Evolutionary conservation across 208 protist species (phyloP), one percentile per base, ranked within the genome.

Genomic region (Angomonas ambiguus): DNA sequence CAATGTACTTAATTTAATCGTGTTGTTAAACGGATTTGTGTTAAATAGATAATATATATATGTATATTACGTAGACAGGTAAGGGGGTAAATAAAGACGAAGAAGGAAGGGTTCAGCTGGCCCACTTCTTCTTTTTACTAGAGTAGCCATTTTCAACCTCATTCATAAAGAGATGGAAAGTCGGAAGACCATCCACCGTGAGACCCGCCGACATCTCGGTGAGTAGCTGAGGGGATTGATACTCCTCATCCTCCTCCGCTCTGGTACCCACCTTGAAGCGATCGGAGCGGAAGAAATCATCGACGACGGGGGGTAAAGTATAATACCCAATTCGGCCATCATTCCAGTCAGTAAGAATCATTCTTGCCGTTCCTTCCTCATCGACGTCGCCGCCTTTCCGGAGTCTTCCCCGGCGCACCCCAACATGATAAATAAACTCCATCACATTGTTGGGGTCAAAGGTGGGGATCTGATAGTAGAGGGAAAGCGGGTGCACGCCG

Each of bases 321-420:
- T 97, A 99, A 82, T 98, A 99, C 30, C 85, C 79, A 61, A 99
- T 98, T 49, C 86, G 85, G 55, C 97, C 97, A 51, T 90, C 76
- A 69, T 97, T 98, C 96, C 97, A 99, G 71, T 98, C 96, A 32
- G 93, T 71, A 18, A 99, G 67, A 30, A 99, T 88, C 76, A 91
- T 88, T n/a, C 84, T 74, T 25, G 92, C 96, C 2, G 95, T 96
- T 25, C 66, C 88, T 51, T 98, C 82, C 62, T 96, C 84, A 66
- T 99, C 92, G 24, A 97, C 77, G 22, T 82, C 65, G 10, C 96
- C 94, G 32, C 93, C 93, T 42, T 96, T 89, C 16, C 67, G 73
- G 3, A 98, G 58, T 2, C 92, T 83, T 4, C 94, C 94, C 10
- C 86, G 87, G 0, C 87, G 76, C 55, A 87, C 51, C 20, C 87